phyloP scores from a whole-genome alignment of 495 filamentous ascomycete genomes.

The Bacidia rubella region DNA sequence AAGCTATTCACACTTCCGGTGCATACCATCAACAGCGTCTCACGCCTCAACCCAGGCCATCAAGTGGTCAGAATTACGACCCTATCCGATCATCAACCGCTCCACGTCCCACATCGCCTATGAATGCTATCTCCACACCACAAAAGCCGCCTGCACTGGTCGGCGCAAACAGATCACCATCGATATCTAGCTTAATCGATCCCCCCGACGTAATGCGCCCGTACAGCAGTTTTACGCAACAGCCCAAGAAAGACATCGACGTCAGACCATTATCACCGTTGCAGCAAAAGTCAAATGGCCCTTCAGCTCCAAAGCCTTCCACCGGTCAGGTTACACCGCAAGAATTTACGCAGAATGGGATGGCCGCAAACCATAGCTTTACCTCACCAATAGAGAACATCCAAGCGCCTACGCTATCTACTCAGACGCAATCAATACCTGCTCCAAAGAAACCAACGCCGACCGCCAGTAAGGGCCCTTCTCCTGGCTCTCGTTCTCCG shows the following conservation, averaged over 20 bases:
- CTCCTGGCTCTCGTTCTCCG: constrained; percentile 46
- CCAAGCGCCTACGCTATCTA: neutral
- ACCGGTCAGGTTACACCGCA: no score
- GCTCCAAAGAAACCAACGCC: constrained; percentile 24
- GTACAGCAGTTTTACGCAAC: constrained; percentile 17
- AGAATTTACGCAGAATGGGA: no score
- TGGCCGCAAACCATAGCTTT: constrained; percentile 20
- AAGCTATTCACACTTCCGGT: constrained; percentile 22
- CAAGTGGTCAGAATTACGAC: constrained; percentile 74
- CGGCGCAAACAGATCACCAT: constrained; percentile 70
- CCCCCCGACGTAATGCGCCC: constrained; percentile 43
- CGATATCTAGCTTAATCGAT: constrained; percentile 81
- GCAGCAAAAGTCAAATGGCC: no score
- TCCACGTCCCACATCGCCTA: constrained; percentile 35
- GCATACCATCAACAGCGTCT: constrained; percentile 19
- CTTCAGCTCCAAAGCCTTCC: no score
- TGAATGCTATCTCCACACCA: constrained; percentile 24
- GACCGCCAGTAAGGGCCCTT: constrained; percentile 30
- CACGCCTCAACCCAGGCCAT: constrained; percentile 26
- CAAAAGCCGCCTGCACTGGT: constrained; percentile 27
- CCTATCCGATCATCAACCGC: constrained; percentile 65
- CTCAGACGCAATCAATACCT: neutral
- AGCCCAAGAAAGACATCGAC: constrained; percentile 13
- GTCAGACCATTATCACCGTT: constrained; percentile 18
- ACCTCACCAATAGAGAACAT: constrained; percentile 3